phyloP scores from a whole-genome alignment of 2,329 filamentous ascomycete species.

The Penicillium freii region DNA sequence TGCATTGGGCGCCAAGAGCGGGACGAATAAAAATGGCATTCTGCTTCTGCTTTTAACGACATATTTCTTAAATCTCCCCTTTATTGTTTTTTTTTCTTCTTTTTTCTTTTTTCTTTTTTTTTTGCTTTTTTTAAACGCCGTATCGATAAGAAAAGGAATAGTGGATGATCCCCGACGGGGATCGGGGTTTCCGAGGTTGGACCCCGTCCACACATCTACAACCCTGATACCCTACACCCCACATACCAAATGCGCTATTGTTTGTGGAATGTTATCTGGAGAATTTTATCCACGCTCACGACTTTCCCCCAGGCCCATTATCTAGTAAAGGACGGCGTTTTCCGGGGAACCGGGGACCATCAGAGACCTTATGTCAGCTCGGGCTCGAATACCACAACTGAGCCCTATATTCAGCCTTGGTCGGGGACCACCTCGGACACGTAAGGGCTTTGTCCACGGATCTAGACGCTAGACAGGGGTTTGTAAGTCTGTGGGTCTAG shows the following conservation, averaged over 20 bases:
- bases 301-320: not conserved
- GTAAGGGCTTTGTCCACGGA: not conserved
- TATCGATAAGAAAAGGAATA: not conserved
- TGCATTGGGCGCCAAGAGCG: slow-evolving; percentile 25
- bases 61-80: not conserved
- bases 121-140: not conserved
- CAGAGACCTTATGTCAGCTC: slow-evolving; percentile 2
- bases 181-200: not conserved
- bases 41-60: slow-evolving; percentile 1
- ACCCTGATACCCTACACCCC: not conserved
- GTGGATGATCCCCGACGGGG: not conserved
- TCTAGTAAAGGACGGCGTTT: not conserved
- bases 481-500: not conserved
- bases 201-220: not conserved
- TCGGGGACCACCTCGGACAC: slow-evolving; percentile 9
- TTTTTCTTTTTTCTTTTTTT: not conserved
- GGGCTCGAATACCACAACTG: not conserved
- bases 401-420: slow-evolving; percentile 1
- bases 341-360: slow-evolving; percentile 3
- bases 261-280: not conserved
- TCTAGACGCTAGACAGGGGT: not conserved
- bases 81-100: not conserved
- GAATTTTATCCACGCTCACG: not conserved
- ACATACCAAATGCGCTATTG: not conserved
- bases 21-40: slow-evolving; percentile 18